These are phyloP conservation scores for Cryptococcus hybrid DNA, from an alignment of 1,284 basidiomycete species.

Conservation along the genomic window DNA sequence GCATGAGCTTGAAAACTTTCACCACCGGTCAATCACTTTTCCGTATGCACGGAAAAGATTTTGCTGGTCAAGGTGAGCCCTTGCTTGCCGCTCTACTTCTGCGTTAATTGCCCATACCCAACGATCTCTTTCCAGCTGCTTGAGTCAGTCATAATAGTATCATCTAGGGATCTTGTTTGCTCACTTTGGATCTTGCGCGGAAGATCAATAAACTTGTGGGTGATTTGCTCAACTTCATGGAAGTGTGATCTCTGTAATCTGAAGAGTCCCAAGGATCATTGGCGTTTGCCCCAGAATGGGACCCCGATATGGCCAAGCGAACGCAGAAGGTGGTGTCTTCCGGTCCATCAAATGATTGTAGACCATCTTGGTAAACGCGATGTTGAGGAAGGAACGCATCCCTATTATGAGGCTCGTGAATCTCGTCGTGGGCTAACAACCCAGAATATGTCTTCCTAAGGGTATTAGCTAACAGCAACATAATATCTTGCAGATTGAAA, in stretches of 20 bases:
- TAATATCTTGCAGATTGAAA: no score
- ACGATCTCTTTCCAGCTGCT: slow-evolving; percentile 48
- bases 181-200: slow-evolving; percentile 46
- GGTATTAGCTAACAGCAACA: not conserved
- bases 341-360: slow-evolving; percentile 40
- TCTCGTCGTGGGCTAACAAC: slow-evolving; percentile 41
- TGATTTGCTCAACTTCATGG: slow-evolving; percentile 28
- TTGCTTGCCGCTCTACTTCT: slow-evolving; percentile 46
- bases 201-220: slow-evolving; percentile 35
- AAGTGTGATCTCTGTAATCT: slow-evolving; percentile 14
- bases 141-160: not conserved
- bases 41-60: slow-evolving; percentile 32
- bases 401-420: slow-evolving; percentile 22
- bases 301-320: slow-evolving; percentile 18
- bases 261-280: slow-evolving; percentile 36
- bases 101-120: slow-evolving; percentile 50
- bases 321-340: slow-evolving; percentile 48
- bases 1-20: not conserved
- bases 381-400: slow-evolving; percentile 24
- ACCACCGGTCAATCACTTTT: slow-evolving; percentile 24
- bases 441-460: slow-evolving; percentile 40
- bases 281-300: slow-evolving; percentile 22
- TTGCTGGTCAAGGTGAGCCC: slow-evolving; percentile 29
- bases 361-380: slow-evolving; percentile 46
- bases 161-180: slow-evolving; percentile 6